Base-by-base conservation (phyloP, 1,284 basidiomycete species). In the Ceratobasidium sp. region DNA sequence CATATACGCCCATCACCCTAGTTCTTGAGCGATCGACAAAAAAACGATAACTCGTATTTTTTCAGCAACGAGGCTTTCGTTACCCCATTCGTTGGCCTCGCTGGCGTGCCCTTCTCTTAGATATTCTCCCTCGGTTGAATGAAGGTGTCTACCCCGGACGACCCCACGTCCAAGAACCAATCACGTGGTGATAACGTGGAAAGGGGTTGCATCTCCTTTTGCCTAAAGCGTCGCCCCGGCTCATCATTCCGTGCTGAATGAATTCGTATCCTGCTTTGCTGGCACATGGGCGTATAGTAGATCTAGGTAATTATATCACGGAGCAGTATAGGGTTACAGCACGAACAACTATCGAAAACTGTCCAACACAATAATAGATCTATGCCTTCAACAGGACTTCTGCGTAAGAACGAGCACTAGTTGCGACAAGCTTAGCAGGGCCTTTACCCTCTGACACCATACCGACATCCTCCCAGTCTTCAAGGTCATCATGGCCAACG, bases 391-490 rank as follows among this genome's bases (percentile, higher is more conserved):
- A 10, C 50, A 69, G 32, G 64, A 69, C 64, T 39, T 69, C 64
- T 4, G 64, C 64, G 64, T 69, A 69, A 34, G 64, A 69, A 52
- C 64, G 64, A n/a, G 64, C 64, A 23, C 64, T 69, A 14, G 64
- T 69, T 32, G 64, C 64, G 39, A 69, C 64, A 26, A 69, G 64
- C 52, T 46, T 69, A 41, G 64, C 64, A 26, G 64, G 64, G 39
- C 52, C 64, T 46, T 69, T 69, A 46, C 48, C 14, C 39, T 69
- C 64, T 5, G 64, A 69, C 21, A 32, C 39, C 26, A 69, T 34
- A 18, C 64, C 64, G 39, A 69, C 64, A 16, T 69, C 64, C n/a
- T 69, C 64, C 64, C 64, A 69, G 12, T 69, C 64, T n/a, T 69
- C 64, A 21, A 69, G 41, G 5, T 69, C 64, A 16, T 69, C 64